These are phyloP conservation scores for Seiridium unicorne DNA, from an alignment of 2,329 filamentous ascomycete genomes.

Conservation along the genomic window DNA sequence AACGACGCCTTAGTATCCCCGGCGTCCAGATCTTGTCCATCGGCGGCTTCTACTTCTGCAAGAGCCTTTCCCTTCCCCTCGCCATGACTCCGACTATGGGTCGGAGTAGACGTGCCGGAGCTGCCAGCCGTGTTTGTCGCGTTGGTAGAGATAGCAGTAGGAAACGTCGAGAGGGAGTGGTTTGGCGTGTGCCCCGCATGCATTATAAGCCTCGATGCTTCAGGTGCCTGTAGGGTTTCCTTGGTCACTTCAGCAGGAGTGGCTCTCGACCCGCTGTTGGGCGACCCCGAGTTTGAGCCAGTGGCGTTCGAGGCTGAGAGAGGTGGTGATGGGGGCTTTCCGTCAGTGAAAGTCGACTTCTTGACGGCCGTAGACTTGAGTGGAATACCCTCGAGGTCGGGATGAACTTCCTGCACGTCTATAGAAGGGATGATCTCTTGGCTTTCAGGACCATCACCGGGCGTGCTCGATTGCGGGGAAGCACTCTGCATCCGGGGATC, in stretches of 20 bases:
- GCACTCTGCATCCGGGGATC: constrained; percentile 43
- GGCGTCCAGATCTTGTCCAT: constrained; percentile 9
- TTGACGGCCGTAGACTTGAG: constrained; percentile 54
- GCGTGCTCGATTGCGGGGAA: constrained; percentile 22
- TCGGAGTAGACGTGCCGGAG: constrained; percentile 39
- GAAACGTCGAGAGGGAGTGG: constrained; percentile 51
- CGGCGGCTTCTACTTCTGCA: constrained; percentile 17
- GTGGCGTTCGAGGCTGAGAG: constrained; percentile 22
- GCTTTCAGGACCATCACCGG: constrained; percentile 12
- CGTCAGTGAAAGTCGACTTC: constrained; percentile 49
- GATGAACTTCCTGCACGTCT: constrained; percentile 57
- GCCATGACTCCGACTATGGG: constrained; percentile 12
- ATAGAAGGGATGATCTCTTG: constrained; percentile 45
- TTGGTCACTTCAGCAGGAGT: constrained; percentile 42
- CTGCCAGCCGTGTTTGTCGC: constrained; percentile 36
- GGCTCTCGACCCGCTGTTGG: constrained; percentile 17
- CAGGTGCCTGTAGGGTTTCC: constrained; percentile 45
- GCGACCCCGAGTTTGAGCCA: constrained; percentile 26
- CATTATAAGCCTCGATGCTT: constrained; percentile 54
- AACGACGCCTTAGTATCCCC: constrained; percentile 23
- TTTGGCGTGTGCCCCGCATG: constrained; percentile 64
- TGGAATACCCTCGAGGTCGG: constrained; percentile 58
- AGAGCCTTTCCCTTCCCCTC: constrained; percentile 12
- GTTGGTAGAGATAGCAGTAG: constrained; percentile 41
- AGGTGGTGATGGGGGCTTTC: constrained; percentile 18